phyloP scores from a whole-genome alignment of 352 stramenopile genomes.

The Porosira glacialis region DNA sequence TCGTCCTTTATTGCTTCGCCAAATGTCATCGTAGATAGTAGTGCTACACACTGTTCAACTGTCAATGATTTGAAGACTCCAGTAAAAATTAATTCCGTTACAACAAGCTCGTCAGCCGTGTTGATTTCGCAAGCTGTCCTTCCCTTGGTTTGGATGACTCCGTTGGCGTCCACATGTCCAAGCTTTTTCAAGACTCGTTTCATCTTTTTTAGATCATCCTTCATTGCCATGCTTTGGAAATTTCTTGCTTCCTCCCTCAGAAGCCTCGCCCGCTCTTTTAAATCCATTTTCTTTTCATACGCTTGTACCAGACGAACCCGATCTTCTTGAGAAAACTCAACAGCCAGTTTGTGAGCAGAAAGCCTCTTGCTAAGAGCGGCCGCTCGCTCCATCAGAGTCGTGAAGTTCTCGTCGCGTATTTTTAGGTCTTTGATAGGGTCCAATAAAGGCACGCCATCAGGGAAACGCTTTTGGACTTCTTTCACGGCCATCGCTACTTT shows the following conservation, averaged over 20 bases:
- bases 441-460: slow-evolving; percentile 83
- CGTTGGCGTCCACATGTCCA: slow-evolving; percentile 92
- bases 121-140: slow-evolving; percentile 98
- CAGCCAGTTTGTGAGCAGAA: slow-evolving; percentile 48
- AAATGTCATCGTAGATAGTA: slow-evolving; percentile 96
- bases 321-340: slow-evolving; percentile 70
- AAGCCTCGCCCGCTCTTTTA: slow-evolving; percentile 87
- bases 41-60: slow-evolving; percentile 92
- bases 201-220: slow-evolving; percentile 90
- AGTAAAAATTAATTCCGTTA: slow-evolving; percentile 98
- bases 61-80: slow-evolving; percentile 97
- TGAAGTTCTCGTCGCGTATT: slow-evolving; percentile 88
- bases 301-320: slow-evolving; percentile 83
- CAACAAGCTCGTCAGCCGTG: slow-evolving; percentile 95
- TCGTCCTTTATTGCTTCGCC: slow-evolving; percentile 90
- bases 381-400: slow-evolving; percentile 85
- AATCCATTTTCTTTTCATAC: slow-evolving; percentile 89
- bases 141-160: slow-evolving; percentile 98
- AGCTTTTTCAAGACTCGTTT: slow-evolving; percentile 93
- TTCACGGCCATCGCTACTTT: slow-evolving; percentile 73
- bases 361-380: slow-evolving; percentile 58
- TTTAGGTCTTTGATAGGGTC: slow-evolving; percentile 92
- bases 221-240: slow-evolving; percentile 94
- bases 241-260: slow-evolving; percentile 90
- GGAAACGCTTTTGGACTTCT: slow-evolving; percentile 80